Conservation (phyloP, 805 yeast species). For the Yarrowia alimentaria region DNA sequence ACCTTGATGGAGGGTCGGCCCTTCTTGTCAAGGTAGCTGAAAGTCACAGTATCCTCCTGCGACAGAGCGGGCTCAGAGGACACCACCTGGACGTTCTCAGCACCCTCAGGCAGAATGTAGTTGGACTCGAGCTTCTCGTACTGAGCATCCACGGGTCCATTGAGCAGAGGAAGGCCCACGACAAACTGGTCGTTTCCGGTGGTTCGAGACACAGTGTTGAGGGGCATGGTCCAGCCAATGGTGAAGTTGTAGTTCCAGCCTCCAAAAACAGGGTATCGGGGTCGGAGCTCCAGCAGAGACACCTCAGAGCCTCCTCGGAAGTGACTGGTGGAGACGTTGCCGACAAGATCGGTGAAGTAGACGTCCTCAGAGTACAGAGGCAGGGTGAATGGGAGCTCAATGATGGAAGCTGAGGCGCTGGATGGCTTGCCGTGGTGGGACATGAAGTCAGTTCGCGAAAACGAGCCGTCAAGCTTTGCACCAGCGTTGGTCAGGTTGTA, state of each 20-base stretch:
- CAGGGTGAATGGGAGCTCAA: conserved; percentile 58
- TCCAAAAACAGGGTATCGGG: conserved; percentile 93
- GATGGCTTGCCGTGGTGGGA: conserved; percentile 41
- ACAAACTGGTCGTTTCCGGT: conserved; percentile 51
- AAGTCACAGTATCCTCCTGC: conserved; percentile 37
- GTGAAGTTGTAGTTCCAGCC: conserved; percentile 96
- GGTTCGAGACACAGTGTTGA: conserved; percentile 53
- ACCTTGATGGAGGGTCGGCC: conserved; percentile 79
- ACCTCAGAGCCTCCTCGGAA: conserved; percentile 33
- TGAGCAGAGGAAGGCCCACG: conserved; percentile 66
- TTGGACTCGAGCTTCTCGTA: conserved; percentile 62
- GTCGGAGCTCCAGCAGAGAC: conserved; percentile 59
- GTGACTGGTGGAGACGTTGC: conserved; percentile 81
- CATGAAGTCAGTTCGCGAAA: conserved; percentile 74
- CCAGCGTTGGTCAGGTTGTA: conserved; percentile 78
- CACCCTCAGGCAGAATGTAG: conserved; percentile 84
- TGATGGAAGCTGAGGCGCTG: conserved; percentile 46
- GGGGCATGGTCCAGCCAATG: conserved; percentile 79
- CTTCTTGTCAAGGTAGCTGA: conserved; percentile 57
- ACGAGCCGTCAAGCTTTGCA: conserved; percentile 57
- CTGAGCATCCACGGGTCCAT: conserved; percentile 66
- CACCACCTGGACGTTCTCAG: conserved; percentile 39
- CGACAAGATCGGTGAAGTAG: conserved; percentile 85
- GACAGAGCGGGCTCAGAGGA: conserved; percentile 49
- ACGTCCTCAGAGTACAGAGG: conserved; percentile 56